Evolutionary conservation across 257 asterid species (phyloP), one percentile per base, ranked within the genome.

Genomic region (Nicotiana undulata): DNA sequence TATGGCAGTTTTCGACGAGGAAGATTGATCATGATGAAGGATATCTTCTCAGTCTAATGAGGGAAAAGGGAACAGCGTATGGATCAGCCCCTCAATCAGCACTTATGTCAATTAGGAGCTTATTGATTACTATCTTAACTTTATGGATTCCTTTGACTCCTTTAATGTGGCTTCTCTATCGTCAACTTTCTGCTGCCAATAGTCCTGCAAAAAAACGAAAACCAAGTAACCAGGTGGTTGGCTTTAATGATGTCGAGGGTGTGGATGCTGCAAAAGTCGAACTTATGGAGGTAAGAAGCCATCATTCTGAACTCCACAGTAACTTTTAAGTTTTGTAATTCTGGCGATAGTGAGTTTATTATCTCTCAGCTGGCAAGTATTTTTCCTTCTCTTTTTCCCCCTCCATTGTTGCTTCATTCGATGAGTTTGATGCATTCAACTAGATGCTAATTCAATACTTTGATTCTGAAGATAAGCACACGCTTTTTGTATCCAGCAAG

Each of bases 71-170:
- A 61, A 88, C 90, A 65, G 81, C 91, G 4, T 96, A 96, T 85
- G 85, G 93, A 53, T 90, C 98, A 9, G 98, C 98, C 7, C 99
- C 97, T 84, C 98, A 90, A 81, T 96, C 99, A 61, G 88, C 78
- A 81, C 79, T 94, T 15, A 76, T 70, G 82, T 85, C 97, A 0
- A 68, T 96, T 87, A 90, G 99, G 89, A 89, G 84, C 86, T 84
- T 88, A 87, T 84, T 96, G 88, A 91, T 91, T 79, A 96, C 94
- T 9, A 88, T 92, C 82, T 84, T 94, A 77, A 77, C 96, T 5
- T 86, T 96, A 78, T 96, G 98, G 99, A 90, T 96, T 82, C 99
- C 98, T 46, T 86, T 96, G 90, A 86, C 95, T 34, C 98, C 98
- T 79, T 83, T 94, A 40, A 89, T 94, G 98, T 96, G 94, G 96